A percentile compares a stretch with the other conserved stretches of the same genome.
Conservation (phyloP, 495 filamentous ascomycete genomes). For the Rhizodiscina lignyota region DNA sequence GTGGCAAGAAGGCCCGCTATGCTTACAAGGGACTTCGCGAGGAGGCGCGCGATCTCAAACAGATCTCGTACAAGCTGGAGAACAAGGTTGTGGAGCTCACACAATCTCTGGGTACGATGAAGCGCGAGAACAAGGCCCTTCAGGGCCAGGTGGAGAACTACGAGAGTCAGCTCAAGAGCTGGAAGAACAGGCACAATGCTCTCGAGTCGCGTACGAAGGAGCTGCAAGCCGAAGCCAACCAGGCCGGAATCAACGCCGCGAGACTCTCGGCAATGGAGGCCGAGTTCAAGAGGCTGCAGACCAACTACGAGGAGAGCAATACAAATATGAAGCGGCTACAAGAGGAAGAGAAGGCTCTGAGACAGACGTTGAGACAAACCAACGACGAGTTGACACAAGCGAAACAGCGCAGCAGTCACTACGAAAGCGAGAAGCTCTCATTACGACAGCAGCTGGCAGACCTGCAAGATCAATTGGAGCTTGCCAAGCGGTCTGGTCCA, state of each 20-base stretch:
- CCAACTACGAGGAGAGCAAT: slow-evolving; percentile 68
- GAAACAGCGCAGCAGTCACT: slow-evolving; percentile 47
- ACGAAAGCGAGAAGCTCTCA: slow-evolving; percentile 67
- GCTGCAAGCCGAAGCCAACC: slow-evolving; percentile 89
- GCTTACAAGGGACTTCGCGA: slow-evolving; percentile 82
- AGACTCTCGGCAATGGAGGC: slow-evolving; percentile 76
- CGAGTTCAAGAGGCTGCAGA: slow-evolving; percentile 84
- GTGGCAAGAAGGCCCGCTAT: slow-evolving; percentile 64
- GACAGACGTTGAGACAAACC: slow-evolving; percentile 58
- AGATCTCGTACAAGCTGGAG: slow-evolving; percentile 97
- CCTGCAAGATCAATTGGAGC: slow-evolving; percentile 81
- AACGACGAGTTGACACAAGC: slow-evolving; percentile 63
- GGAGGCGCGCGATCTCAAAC: slow-evolving; percentile 92
- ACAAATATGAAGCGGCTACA: slow-evolving; percentile 83
- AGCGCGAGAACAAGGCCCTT: slow-evolving; percentile 79
- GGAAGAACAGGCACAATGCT: slow-evolving; percentile 80
- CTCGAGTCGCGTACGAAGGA: slow-evolving; percentile 83
- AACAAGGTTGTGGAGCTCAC: slow-evolving; percentile 99
- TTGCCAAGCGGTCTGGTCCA: slow-evolving; percentile 53
- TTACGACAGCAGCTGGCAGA: slow-evolving; percentile 77
- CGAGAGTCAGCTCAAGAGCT: slow-evolving; percentile 86
- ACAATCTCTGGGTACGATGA: slow-evolving; percentile 80
- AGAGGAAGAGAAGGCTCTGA: slow-evolving; percentile 70
- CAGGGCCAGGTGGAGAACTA: slow-evolving; percentile 87
- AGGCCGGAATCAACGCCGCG: slow-evolving; percentile 88